Percentiles rank a stretch among this genome's conserved stretches.
These are phyloP conservation scores for Suillus americanus DNA, from an alignment of 768 basidiomycete genomes.

Conservation along the genomic window DNA sequence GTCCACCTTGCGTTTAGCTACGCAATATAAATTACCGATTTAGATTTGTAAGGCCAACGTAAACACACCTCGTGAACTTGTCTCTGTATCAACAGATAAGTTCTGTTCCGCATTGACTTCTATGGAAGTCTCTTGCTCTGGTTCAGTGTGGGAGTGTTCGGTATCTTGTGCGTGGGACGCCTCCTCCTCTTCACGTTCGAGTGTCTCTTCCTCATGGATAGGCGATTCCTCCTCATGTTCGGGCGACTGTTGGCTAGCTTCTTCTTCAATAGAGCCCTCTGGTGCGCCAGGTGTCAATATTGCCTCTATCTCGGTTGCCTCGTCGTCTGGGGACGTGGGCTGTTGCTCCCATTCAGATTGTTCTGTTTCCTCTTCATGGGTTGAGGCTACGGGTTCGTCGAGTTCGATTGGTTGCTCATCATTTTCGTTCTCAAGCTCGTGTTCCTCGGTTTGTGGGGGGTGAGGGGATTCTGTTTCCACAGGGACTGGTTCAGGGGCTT, in stretches of 20 bases:
- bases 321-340: neutral
- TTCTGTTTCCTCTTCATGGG: neutral
- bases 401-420: neutral
- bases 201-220: neutral
- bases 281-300: neutral
- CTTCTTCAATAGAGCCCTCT: neutral
- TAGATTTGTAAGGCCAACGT: neutral
- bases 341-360: neutral
- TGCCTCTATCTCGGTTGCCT: constrained; percentile 3
- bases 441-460: neutral
- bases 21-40: neutral
- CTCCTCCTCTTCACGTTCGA: neutral
- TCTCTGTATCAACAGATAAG: neutral
- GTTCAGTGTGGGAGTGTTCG: constrained; percentile 34
- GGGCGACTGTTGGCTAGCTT: neutral
- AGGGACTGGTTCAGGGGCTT: neutral
- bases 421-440: neutral
- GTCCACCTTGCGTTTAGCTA: constrained; percentile 69
- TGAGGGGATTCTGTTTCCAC: neutral
- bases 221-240: neutral
- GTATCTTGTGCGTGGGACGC: constrained; percentile 10
- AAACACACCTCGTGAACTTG: neutral
- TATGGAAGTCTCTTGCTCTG: constrained; percentile 24
- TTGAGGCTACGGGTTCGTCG: neutral
- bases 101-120: constrained; percentile 19